Evolutionary conservation across 805 yeast species (phyloP).

Genomic region (Teunomyces funiuensis): DNA sequence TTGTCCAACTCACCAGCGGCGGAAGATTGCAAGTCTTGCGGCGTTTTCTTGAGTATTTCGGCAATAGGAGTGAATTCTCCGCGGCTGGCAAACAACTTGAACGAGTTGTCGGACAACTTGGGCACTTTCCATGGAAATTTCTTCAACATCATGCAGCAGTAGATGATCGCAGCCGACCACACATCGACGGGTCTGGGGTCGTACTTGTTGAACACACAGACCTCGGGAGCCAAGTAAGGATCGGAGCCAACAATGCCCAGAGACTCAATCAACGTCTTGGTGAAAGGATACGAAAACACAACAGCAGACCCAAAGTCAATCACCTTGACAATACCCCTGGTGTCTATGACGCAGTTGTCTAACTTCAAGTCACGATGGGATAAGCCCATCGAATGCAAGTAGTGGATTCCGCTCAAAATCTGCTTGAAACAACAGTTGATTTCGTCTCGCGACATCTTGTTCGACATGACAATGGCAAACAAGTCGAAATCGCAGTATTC

Average conservation of each 20-base stretch:
- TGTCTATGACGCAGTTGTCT: slow-evolving; percentile 87
- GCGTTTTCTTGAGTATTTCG: slow-evolving; percentile 55
- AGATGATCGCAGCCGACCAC: slow-evolving; percentile 90
- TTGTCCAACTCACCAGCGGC: slow-evolving; percentile 12
- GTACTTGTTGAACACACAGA: slow-evolving; percentile 74
- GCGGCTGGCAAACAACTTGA: slow-evolving; percentile 77
- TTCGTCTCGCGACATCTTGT: slow-evolving; percentile 78
- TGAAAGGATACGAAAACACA: slow-evolving; percentile 85
- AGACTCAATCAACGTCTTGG: slow-evolving; percentile 68
- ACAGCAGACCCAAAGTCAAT: slow-evolving; percentile 95
- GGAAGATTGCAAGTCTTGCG: slow-evolving; percentile 30
- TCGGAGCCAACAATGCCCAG: slow-evolving; percentile 87
- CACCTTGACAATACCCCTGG: slow-evolving; percentile 80
- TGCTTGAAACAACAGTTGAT: slow-evolving; percentile 89
- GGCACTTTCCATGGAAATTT: slow-evolving; percentile 97
- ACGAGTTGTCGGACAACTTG: slow-evolving; percentile 73
- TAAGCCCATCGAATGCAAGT: slow-evolving; percentile 79
- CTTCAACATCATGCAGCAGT: slow-evolving; percentile 87
- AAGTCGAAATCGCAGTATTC: slow-evolving; percentile 92
- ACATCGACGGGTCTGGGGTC: slow-evolving; percentile 93
- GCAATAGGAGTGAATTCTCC: slow-evolving; percentile 63
- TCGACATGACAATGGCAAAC: slow-evolving; percentile 92
- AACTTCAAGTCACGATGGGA: slow-evolving; percentile 90
- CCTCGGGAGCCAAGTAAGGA: slow-evolving; percentile 92
- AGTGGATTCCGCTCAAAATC: slow-evolving; percentile 74